phyloP scores from a whole-genome alignment of 2,329 filamentous ascomycete genomes.

The Lomentospora prolificans region DNA sequence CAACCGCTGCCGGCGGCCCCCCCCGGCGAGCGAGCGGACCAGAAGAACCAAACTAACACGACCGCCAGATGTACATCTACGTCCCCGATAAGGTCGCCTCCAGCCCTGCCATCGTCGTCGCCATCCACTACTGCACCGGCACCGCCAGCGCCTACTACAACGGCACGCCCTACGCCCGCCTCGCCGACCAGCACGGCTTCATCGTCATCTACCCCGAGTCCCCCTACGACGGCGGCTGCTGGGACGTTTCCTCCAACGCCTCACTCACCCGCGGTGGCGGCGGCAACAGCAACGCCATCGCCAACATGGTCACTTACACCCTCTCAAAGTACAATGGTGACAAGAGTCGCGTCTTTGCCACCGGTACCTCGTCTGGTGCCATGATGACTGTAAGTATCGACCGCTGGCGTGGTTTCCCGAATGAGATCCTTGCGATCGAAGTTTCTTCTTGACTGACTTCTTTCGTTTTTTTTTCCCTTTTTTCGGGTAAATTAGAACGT shows the following conservation, averaged over 20 bases:
- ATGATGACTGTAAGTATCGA: conserved; percentile 34
- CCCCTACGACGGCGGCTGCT: conserved; percentile 42
- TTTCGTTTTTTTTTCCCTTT: too few species aligned
- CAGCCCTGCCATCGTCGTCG: conserved; percentile 38
- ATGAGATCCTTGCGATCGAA: too few species aligned
- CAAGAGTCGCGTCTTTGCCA: conserved; percentile 40
- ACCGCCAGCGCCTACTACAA: conserved; percentile 37
- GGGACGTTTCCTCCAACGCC: conserved; percentile 43
- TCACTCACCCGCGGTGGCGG: conserved; percentile 46
- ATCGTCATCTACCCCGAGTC: conserved; percentile 36
- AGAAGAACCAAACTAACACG: background rate
- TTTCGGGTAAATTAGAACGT: too few species aligned
- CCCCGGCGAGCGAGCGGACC: background rate
- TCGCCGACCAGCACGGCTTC: conserved; percentile 30
- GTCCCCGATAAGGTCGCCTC: conserved; percentile 24
- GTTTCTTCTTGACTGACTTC: too few species aligned
- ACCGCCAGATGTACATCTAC: conserved; percentile 16
- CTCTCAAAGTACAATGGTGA: conserved; percentile 43
- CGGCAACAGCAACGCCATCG: conserved; percentile 45
- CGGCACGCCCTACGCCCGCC: conserved; percentile 35
- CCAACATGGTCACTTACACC: conserved; percentile 49
- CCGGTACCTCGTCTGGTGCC: conserved; percentile 36
- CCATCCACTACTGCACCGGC: conserved; percentile 44
- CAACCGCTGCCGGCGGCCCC: too few species aligned
- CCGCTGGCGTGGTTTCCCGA: too few species aligned